Conservation (phyloP, 1,284 basidiomycete species). For the Ganoderma sp. region DNA sequence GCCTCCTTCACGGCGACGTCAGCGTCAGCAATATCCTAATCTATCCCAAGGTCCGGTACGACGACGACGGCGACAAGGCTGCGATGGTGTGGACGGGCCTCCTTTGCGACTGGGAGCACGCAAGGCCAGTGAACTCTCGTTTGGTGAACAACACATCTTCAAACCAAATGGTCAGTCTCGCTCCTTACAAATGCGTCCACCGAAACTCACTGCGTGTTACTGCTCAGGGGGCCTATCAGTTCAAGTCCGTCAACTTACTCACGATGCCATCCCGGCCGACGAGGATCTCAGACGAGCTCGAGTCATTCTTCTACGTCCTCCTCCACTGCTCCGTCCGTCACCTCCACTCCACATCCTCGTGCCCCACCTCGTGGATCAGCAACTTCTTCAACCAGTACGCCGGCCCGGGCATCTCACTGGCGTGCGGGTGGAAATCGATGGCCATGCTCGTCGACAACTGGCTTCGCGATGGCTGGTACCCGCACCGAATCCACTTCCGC, state of each 20-base stretch:
- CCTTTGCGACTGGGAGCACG: constrained; percentile 25
- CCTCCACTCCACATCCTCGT: not conserved
- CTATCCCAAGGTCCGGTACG: not conserved
- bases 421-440: not conserved
- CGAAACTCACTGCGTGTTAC: not conserved
- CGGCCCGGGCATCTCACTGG: not conserved
- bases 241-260: constrained; percentile 15
- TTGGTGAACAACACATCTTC: not conserved
- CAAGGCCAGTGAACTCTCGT: constrained; percentile 4
- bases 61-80: not conserved
- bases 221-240: constrained; percentile 24
- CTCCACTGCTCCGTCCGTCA: not conserved
- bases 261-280: not conserved
- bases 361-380: not conserved
- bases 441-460: not conserved
- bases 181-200: too few relatives aligned
- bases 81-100: constrained; percentile 9
- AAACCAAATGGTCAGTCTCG: too few relatives aligned
- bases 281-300: constrained; percentile 12
- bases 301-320: constrained; percentile 20
- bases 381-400: not conserved
- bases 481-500: not conserved
- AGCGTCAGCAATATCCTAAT: constrained; percentile 26
- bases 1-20: constrained; percentile 22
- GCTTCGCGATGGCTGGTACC: not conserved